Conservation (phyloP, 2,329 filamentous ascomycete genomes). For the Pseudopyrenochaeta lycopersici region DNA sequence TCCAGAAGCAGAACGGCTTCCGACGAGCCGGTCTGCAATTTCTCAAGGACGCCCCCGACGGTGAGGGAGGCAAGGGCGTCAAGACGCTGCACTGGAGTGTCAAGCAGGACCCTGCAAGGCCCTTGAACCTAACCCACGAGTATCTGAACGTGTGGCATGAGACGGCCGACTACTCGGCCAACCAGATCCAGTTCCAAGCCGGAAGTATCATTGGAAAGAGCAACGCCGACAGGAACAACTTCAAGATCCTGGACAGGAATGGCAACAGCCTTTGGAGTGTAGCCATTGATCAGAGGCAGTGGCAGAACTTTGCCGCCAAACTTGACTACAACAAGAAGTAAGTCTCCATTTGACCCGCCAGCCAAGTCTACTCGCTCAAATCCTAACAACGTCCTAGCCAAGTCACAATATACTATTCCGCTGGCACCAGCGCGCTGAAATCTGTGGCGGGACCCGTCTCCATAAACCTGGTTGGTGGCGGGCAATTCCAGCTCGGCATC, state of each 20-base stretch:
- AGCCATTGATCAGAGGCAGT: conserved; percentile 60
- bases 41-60: conserved; percentile 61
- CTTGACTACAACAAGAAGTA: conserved; percentile 67
- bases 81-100: conserved; percentile 71
- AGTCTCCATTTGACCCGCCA: conserved; percentile 19
- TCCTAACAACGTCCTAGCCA: conserved; percentile 52
- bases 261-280: conserved; percentile 58
- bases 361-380: background rate
- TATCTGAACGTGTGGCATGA: conserved; percentile 61
- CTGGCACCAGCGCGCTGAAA: conserved; percentile 55
- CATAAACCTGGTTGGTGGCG: conserved; percentile 65
- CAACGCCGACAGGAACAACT: conserved; percentile 53
- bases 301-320: conserved; percentile 70
- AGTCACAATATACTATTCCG: conserved; percentile 67
- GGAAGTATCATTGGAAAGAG: conserved; percentile 61
- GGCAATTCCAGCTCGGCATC: conserved; percentile 70
- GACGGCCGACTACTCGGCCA: conserved; percentile 50
- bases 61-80: conserved; percentile 62
- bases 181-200: conserved; percentile 61
- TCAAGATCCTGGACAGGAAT: conserved; percentile 51
- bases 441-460: conserved; percentile 56
- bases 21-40: conserved; percentile 66
- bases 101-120: conserved; percentile 60
- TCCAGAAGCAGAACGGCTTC: conserved; percentile 67
- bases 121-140: conserved; percentile 68